Evolutionary conservation across 78 protist genomes (phyloP).

Genomic region (Dictyostelium purpureum): DNA sequence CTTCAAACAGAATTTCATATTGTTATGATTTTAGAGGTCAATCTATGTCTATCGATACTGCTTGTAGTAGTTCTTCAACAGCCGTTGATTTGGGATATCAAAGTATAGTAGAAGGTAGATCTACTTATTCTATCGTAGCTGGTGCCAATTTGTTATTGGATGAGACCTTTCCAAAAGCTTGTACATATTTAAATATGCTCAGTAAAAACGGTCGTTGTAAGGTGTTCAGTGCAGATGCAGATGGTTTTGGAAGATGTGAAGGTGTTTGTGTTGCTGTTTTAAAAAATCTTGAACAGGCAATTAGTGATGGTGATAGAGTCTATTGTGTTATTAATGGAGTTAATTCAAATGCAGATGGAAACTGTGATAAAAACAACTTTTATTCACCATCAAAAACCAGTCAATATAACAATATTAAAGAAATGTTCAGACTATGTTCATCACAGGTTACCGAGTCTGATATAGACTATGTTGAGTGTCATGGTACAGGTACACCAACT

Average conservation of each 20-base stretch:
- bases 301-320: constrained; percentile 23
- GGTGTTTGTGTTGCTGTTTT: constrained; percentile 3
- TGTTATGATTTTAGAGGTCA: constrained; percentile 71
- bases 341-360: constrained; percentile 25
- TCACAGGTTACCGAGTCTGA: not conserved
- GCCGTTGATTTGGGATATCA: constrained; percentile 67
- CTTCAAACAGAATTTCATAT: not conserved
- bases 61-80: constrained; percentile 87
- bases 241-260: constrained; percentile 37
- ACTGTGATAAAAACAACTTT: not conserved
- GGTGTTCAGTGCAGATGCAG: constrained; percentile 30
- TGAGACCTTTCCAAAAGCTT: not conserved
- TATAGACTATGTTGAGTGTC: constrained; percentile 70
- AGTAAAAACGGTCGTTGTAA: constrained; percentile 9
- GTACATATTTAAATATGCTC: not conserved
- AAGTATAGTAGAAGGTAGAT: constrained; percentile 28
- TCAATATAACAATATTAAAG: constrained; percentile 17
- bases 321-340: constrained; percentile 24
- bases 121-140: constrained; percentile 27
- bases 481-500: constrained; percentile 77
- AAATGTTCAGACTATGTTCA: not conserved
- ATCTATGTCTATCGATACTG: constrained; percentile 87
- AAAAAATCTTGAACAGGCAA: not conserved
- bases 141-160: constrained; percentile 1
- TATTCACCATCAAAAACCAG: constrained; percentile 11